Conservation (phyloP, 1,284 basidiomycete genomes). For the Xerocomus amazonicus region DNA sequence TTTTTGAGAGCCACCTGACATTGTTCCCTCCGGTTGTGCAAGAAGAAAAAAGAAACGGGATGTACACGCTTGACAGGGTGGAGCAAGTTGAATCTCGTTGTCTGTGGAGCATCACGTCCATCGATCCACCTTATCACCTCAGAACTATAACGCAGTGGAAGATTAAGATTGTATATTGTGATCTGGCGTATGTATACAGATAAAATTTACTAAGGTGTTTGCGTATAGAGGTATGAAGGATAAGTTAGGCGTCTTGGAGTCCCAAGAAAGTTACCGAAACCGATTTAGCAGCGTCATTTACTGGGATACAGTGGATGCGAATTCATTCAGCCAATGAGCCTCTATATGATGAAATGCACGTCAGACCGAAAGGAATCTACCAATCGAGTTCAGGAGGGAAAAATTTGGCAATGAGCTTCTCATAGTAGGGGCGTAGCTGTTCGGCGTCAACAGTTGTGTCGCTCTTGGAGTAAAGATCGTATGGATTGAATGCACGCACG, state of each 20-base stretch:
- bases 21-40: background rate
- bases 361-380: slow-evolving; percentile 40
- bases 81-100: slow-evolving; percentile 1
- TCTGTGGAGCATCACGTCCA: slow-evolving; percentile 14
- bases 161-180: background rate
- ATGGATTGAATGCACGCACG: slow-evolving; percentile 81
- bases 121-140: background rate
- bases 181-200: slow-evolving; percentile 1
- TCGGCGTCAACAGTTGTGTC: slow-evolving; percentile 65
- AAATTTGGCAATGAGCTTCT: slow-evolving; percentile 77
- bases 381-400: slow-evolving; percentile 79
- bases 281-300: background rate
- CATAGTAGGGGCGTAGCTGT: slow-evolving; percentile 78
- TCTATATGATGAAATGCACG: slow-evolving; percentile 7
- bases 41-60: background rate
- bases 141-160: background rate
- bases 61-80: background rate
- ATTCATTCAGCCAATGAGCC: background rate
- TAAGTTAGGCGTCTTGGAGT: slow-evolving; percentile 15
- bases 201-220: slow-evolving; percentile 3
- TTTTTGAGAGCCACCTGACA: slow-evolving; percentile 12
- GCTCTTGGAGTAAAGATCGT: slow-evolving; percentile 88
- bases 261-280: background rate
- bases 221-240: slow-evolving; percentile 4
- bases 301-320: background rate